These are phyloP conservation scores for Paraphaeosphaeria sporulosa DNA, from an alignment of 2,329 filamentous ascomycete species.

Conservation along the genomic window DNA sequence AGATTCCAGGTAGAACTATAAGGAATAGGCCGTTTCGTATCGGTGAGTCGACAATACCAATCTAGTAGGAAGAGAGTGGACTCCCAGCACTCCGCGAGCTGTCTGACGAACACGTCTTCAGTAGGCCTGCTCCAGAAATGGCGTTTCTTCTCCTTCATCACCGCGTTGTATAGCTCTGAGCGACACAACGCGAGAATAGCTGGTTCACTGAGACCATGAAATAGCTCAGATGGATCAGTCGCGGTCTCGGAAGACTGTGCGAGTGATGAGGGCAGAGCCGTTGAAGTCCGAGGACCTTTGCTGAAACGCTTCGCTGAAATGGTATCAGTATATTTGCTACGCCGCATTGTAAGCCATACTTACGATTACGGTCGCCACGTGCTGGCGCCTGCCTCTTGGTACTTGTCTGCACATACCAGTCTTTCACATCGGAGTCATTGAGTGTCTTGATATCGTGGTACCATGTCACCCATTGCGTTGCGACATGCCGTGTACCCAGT, in stretches of 20 bases:
- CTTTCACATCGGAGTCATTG: constrained; percentile 59
- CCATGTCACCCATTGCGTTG: constrained; percentile 68
- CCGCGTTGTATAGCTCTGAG: constrained; percentile 55
- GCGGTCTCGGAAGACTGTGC: constrained; percentile 39
- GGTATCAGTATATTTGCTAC: not conserved
- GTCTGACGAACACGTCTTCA: constrained; percentile 56
- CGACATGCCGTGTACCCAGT: constrained; percentile 61
- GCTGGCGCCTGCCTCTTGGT: constrained; percentile 22
- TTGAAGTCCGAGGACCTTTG: constrained; percentile 33
- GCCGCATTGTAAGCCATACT: constrained; percentile 17
- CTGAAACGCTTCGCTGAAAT: constrained; percentile 22
- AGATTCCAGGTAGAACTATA: constrained; percentile 66
- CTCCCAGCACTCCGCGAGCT: constrained; percentile 61
- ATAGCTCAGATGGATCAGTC: constrained; percentile 44
- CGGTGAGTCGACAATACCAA: constrained; percentile 60
- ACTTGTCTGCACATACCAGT: constrained; percentile 55
- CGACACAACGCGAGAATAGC: constrained; percentile 58
- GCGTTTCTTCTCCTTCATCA: constrained; percentile 55
- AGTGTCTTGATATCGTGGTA: constrained; percentile 59
- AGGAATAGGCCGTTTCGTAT: constrained; percentile 59
- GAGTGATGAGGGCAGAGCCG: constrained; percentile 34
- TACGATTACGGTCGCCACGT: constrained; percentile 17
- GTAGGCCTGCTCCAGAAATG: constrained; percentile 53
- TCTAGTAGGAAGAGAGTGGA: constrained; percentile 63
- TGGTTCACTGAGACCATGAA: constrained; percentile 57